Evolutionary conservation across 495 filamentous ascomycete genomes (phyloP).

Genomic region (Penicillium salamii): DNA sequence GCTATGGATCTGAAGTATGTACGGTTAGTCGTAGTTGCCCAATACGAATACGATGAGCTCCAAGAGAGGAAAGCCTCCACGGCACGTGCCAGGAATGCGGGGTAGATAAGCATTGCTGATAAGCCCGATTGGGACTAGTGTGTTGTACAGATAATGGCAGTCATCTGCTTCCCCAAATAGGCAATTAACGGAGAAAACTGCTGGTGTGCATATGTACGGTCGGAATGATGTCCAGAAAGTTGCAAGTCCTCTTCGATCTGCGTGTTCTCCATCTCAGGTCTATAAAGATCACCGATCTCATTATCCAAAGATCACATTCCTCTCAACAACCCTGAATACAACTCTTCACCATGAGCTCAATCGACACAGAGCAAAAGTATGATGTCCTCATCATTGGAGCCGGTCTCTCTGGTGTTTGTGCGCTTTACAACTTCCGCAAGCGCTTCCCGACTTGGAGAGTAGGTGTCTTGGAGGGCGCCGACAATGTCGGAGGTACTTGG

Average conservation of each 20-base stretch:
- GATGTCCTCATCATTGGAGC: conserved; percentile 53
- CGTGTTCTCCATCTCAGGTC: neutral
- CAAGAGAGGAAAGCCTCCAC: neutral
- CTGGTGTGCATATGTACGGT: neutral
- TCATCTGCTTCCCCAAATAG: neutral
- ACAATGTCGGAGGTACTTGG: conserved; percentile 52
- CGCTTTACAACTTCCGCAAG: conserved; percentile 38
- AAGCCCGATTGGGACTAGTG: neutral
- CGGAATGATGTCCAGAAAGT: neutral
- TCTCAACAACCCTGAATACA: neutral
- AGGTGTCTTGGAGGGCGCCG: conserved; percentile 45
- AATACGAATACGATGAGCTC: neutral
- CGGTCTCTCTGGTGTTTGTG: conserved; percentile 47
- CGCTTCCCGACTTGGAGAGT: conserved; percentile 36
- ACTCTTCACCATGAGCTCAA: conserved; percentile 1
- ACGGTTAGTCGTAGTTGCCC: too few species aligned
- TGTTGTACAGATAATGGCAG: neutral
- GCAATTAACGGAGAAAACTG: neutral
- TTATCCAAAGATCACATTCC: neutral
- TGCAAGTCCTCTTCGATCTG: neutral
- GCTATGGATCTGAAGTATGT: too few species aligned
- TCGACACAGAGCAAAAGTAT: conserved; percentile 5
- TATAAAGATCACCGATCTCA: conserved; percentile 1
- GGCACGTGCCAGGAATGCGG: neutral
- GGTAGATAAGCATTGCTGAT: neutral